phyloP scores from a whole-genome alignment of 495 filamentous ascomycete species.

The Platismatia glauca region DNA sequence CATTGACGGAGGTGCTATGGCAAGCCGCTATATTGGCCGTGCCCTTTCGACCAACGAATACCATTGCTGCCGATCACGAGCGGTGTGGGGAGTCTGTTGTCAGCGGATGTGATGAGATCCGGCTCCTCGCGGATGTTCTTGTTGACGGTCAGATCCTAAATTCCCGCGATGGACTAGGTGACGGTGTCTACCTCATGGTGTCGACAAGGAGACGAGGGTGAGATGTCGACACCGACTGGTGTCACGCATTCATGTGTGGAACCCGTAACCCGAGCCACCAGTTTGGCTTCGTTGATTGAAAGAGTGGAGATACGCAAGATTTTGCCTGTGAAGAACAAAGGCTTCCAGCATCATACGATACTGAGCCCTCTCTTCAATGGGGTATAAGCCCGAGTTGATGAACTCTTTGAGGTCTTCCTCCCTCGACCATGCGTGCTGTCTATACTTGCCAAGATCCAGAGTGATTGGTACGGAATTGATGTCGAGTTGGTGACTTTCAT shows the following conservation, averaged over 20 bases:
- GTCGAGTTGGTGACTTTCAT: background rate
- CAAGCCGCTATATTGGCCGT: background rate
- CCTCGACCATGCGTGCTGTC: conserved; percentile 1
- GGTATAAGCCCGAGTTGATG: conserved; percentile 2
- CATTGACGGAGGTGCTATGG: background rate
- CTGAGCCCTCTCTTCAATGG: background rate
- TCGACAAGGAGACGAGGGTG: background rate
- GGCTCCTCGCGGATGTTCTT: background rate
- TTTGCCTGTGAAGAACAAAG: background rate
- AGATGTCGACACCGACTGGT: background rate
- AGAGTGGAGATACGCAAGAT: background rate
- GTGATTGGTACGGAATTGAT: background rate
- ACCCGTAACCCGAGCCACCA: background rate
- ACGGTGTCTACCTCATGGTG: background rate
- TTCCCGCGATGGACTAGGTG: background rate
- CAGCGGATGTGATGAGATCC: background rate
- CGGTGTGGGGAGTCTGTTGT: background rate
- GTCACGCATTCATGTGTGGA: background rate
- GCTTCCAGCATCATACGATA: conserved; percentile 9
- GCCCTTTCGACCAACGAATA: background rate
- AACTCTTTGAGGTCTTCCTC: conserved; percentile 5
- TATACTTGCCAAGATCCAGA: background rate
- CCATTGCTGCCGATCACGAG: background rate
- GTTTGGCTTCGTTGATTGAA: background rate
- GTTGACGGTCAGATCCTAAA: background rate